These are phyloP conservation scores for Musa schizocarpa DNA, from an alignment of 176 grass and related monocot genomes.

Conservation along the genomic window DNA sequence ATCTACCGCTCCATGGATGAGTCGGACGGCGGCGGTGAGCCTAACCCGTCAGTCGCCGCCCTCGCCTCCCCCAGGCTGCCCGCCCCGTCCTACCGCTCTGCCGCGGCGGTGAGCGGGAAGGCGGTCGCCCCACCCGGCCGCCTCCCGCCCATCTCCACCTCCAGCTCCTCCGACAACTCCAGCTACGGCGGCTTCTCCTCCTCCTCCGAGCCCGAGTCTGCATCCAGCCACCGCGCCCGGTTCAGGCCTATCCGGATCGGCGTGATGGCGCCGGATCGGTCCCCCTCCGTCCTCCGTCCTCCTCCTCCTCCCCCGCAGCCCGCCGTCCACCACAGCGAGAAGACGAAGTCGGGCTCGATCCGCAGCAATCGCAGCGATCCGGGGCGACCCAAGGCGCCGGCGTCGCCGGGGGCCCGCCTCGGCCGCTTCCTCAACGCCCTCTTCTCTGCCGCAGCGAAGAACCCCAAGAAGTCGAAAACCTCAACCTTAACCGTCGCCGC, in stretches of 20 bases:
- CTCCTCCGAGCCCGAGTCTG: slow-evolving; percentile 36
- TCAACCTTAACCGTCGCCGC: background rate
- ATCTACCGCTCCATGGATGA: slow-evolving; percentile 87
- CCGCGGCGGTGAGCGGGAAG: background rate
- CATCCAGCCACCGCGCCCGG: slow-evolving; percentile 27
- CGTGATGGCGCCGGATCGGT: slow-evolving; percentile 4
- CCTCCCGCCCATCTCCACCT: slow-evolving; percentile 8
- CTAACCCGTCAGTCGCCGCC: background rate
- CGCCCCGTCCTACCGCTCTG: background rate
- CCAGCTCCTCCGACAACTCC: slow-evolving; percentile 18
- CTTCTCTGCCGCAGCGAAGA: slow-evolving; percentile 18
- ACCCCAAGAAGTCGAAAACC: background rate
- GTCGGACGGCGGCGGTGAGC: background rate
- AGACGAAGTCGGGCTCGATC: slow-evolving; percentile 11
- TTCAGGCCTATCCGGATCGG: slow-evolving; percentile 36
- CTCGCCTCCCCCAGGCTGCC: background rate
- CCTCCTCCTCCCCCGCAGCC: background rate
- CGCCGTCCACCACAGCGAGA: background rate
- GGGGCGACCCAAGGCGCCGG: slow-evolving; percentile 10
- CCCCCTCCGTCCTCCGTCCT: slow-evolving; percentile 4
- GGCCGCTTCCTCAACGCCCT: slow-evolving; percentile 19
- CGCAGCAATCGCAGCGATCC: slow-evolving; percentile 20
- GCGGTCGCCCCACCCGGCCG: slow-evolving; percentile 1
- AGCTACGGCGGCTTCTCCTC: slow-evolving; percentile 17
- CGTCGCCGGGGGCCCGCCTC: slow-evolving; percentile 20